These are phyloP conservation scores for Leptographium procerum DNA, from an alignment of 2,329 filamentous ascomycete species.

Conservation along the genomic window DNA sequence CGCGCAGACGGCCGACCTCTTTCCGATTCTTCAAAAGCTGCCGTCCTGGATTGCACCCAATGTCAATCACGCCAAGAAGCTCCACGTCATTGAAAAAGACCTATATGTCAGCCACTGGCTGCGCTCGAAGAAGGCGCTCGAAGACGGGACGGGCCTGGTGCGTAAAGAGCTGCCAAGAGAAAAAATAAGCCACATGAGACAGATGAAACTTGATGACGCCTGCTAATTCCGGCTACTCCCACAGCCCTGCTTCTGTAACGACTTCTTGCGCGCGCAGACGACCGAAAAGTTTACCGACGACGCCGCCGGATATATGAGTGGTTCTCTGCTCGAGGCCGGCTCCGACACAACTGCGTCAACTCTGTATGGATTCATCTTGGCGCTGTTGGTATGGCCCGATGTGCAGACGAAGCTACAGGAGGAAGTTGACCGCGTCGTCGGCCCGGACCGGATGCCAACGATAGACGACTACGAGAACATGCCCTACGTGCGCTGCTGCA, in stretches of 20 bases:
- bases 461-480: conserved; percentile 25
- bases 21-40: conserved; percentile 20
- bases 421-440: conserved; percentile 30
- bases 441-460: conserved; percentile 23
- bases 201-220: background rate
- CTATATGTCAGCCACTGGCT: conserved; percentile 30
- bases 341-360: conserved; percentile 30
- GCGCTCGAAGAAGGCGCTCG: conserved; percentile 24
- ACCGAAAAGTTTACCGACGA: conserved; percentile 19
- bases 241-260: conserved; percentile 5
- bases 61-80: conserved; percentile 25
- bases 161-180: background rate
- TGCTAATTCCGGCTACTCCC: background rate
- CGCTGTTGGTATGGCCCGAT: conserved; percentile 30
- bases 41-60: conserved; percentile 29
- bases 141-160: conserved; percentile 17
- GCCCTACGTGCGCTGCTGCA: conserved; percentile 29
- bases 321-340: conserved; percentile 25
- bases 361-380: conserved; percentile 30
- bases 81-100: conserved; percentile 30
- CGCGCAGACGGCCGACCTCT: conserved; percentile 6
- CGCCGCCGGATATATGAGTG: conserved; percentile 19
- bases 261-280: conserved; percentile 11
- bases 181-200: background rate
- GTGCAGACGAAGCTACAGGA: conserved; percentile 23